Evolutionary conservation across 2,329 filamentous ascomycete genomes (phyloP).

Genomic region (Hymenoscyphus scutula): DNA sequence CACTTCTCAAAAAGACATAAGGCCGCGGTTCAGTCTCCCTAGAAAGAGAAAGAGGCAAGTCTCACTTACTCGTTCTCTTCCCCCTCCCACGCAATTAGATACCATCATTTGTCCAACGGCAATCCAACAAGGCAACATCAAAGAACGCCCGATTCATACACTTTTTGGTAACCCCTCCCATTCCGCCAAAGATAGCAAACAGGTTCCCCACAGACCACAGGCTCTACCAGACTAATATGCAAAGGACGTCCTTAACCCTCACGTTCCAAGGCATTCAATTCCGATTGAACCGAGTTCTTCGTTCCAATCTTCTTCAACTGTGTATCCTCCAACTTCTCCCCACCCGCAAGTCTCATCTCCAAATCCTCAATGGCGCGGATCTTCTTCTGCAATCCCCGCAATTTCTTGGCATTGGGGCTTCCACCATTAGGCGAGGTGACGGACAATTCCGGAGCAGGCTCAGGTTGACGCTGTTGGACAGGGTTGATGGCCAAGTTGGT

Average conservation of each 20-base stretch:
- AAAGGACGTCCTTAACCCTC: conserved; percentile 15
- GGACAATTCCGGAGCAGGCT: conserved; percentile 45
- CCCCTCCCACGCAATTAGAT: not conserved
- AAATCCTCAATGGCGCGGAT: conserved; percentile 95
- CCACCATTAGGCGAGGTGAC: conserved; percentile 55
- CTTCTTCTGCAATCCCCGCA: conserved; percentile 92
- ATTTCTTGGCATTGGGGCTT: conserved; percentile 86
- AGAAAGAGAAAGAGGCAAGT: not conserved
- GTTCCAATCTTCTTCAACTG: conserved; percentile 98
- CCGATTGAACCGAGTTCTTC: conserved; percentile 78
- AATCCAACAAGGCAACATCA: not conserved
- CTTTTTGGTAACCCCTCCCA: not conserved
- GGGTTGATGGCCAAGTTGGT: conserved; percentile 37
- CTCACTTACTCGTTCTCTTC: not conserved
- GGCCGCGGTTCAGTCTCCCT: not conserved
- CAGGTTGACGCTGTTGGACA: conserved; percentile 15
- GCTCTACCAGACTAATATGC: not conserved
- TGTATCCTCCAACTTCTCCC: conserved; percentile 96
- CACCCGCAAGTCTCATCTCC: conserved; percentile 91
- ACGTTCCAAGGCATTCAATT: conserved; percentile 57
- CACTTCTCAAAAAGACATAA: not conserved
- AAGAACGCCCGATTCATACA: not conserved
- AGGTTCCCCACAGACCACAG: not conserved
- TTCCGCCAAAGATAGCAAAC: not conserved
- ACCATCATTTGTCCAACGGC: not conserved